These are phyloP conservation scores for Amauroascus verrucosus DNA, from an alignment of 2,329 filamentous ascomycete species.

Conservation along the genomic window DNA sequence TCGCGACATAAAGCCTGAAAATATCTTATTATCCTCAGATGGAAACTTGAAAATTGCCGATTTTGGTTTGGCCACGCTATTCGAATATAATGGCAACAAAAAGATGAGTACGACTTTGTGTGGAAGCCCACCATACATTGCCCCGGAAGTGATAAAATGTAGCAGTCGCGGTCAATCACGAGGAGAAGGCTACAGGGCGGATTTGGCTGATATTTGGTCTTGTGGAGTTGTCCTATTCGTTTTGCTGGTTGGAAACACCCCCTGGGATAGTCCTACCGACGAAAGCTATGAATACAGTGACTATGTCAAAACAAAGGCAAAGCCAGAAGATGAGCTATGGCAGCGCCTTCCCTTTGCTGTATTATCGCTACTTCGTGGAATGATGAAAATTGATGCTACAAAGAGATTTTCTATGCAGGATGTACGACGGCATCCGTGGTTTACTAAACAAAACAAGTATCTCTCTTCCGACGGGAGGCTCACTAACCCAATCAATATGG, in stretches of 20 bases:
- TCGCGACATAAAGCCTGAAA: constrained; percentile 86
- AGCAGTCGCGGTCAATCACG: constrained; percentile 41
- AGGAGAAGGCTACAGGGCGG: constrained; percentile 47
- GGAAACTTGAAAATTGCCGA: constrained; percentile 91
- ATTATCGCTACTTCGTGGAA: constrained; percentile 75
- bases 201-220: constrained; percentile 89
- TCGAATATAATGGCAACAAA: constrained; percentile 72
- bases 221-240: constrained; percentile 98
- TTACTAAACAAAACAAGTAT: constrained; percentile 69
- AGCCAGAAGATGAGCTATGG: constrained; percentile 79
- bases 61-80: constrained; percentile 91
- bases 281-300: constrained; percentile 86
- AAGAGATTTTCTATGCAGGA: constrained; percentile 76
- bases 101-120: constrained; percentile 84
- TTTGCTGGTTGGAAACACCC: constrained; percentile 86
- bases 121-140: constrained; percentile 93
- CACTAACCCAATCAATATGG: constrained; percentile 68
- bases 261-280: constrained; percentile 86
- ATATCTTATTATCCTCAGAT: constrained; percentile 74
- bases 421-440: constrained; percentile 90
- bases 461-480: constrained; percentile 64
- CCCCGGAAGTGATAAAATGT: constrained; percentile 68
- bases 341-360: constrained; percentile 61
- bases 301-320: constrained; percentile 69
- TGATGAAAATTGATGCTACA: constrained; percentile 71